Base-by-base conservation (phyloP, 495 filamentous ascomycete genomes). In the Podospora pseudoanserina region DNA sequence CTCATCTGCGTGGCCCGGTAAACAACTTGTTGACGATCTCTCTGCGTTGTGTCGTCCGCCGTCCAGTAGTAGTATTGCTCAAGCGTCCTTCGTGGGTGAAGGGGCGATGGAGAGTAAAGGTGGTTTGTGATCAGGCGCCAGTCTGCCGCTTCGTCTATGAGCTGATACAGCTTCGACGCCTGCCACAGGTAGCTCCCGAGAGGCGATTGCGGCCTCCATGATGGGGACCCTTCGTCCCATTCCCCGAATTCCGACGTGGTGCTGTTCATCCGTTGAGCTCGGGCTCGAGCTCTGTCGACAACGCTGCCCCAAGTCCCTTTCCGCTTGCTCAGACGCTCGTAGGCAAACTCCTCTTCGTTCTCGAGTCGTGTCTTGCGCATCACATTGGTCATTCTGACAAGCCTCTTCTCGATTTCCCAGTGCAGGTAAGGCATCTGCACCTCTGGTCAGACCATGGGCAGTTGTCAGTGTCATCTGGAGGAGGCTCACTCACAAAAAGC, bases 111-210 rank as follows among this genome's bases (percentile, higher is more conserved):
- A 13, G 68, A 71, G 65, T 71, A 68, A 6, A 75, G 68, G 16
- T 75, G 73, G 5, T 75, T 68, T 3, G 58, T 67, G 18, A 75
- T 71, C 6, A 75, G 68, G 20, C 68, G 62, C 71, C 71, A 75
- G 67, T 75, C 73, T 16, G 73, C 73, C 15, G 73, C 73, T 39
- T 75, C 73, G 63, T 75, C 73, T 60, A 75, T 75, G 7, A 75
- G 68, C 28, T 73, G 71, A 39, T 67, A 73, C 13, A 75, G 66
- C 65, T 75, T 75, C 2, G 73, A 68, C 7, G 71, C 73, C 19
- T 66, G 65, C 73, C 73, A 75, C 7, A 75, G 34, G 28, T 75
- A 75, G 16, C 49, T 67, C 4, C 73, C 73, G 4, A 75, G 65
- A 1, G 66, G 68, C 11, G 71, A 73, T 26, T 67, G 65, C 0